Evolutionary conservation across 805 yeast genomes (phyloP).

Genomic region (Ogataea trehaloabstinens): DNA sequence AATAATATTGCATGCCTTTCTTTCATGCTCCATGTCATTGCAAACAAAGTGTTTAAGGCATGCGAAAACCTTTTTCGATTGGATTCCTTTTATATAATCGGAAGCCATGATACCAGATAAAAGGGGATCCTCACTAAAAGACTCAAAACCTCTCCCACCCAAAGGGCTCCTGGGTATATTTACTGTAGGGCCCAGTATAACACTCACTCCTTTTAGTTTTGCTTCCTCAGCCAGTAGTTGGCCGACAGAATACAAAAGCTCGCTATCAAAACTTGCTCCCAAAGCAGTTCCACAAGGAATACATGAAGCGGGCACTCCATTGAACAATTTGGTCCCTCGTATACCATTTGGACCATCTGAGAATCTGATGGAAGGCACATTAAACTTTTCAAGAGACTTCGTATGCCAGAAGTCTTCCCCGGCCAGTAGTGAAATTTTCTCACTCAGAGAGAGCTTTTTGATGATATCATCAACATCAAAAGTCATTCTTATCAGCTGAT

Average conservation of each 20-base stretch:
- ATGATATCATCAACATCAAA: too few species aligned
- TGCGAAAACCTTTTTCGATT: conserved; percentile 49
- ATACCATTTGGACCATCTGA: conserved; percentile 51
- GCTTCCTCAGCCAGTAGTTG: conserved; percentile 45
- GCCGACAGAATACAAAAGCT: conserved; percentile 39
- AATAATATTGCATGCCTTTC: conserved; percentile 47
- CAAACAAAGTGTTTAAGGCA: conserved; percentile 63
- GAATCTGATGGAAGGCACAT: conserved; percentile 36
- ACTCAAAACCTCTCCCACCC: conserved; percentile 34
- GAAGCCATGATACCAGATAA: conserved; percentile 47
- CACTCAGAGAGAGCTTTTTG: conserved; percentile 22
- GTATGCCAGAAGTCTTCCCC: conserved; percentile 44
- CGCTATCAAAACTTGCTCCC: conserved; percentile 44
- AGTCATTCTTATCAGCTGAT: too few species aligned
- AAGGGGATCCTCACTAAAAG: conserved; percentile 22
- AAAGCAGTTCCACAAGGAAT: conserved; percentile 48
- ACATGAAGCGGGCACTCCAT: conserved; percentile 42
- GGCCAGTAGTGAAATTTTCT: conserved; percentile 33
- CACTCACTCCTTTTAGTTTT: conserved; percentile 42
- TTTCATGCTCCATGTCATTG: conserved; percentile 60
- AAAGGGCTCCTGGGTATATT: conserved; percentile 46
- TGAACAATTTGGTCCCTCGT: conserved; percentile 43
- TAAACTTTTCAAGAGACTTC: conserved; percentile 30
- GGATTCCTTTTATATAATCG: conserved; percentile 55
- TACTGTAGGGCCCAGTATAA: conserved; percentile 36